These are phyloP conservation scores for Astragalus glycyphyllos DNA, from an alignment of 306 rosid genomes.

Conservation along the genomic window DNA sequence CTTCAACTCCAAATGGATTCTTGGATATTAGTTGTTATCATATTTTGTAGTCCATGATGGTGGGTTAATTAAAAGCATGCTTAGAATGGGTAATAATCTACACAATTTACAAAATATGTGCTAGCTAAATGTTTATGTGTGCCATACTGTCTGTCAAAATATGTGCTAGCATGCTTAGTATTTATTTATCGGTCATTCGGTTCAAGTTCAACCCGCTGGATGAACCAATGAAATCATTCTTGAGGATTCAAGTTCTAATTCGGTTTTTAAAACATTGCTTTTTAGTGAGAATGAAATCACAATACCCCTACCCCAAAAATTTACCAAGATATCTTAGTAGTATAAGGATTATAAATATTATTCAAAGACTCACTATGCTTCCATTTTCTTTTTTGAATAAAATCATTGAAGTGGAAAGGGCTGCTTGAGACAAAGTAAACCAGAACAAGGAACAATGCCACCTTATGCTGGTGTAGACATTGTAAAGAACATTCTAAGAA, in stretches of 20 bases:
- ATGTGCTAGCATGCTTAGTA: too few relatives aligned
- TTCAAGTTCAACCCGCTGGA: too few relatives aligned
- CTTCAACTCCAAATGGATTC: background rate
- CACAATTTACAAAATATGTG: background rate
- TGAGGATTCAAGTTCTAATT: too few relatives aligned
- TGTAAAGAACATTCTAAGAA: slow-evolving; percentile 54
- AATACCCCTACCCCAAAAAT: too few relatives aligned
- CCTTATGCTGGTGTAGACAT: slow-evolving; percentile 54
- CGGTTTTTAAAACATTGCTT: too few relatives aligned
- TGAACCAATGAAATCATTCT: too few relatives aligned
- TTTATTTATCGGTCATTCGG: too few relatives aligned
- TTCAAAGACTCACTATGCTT: background rate
- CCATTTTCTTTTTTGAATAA: background rate
- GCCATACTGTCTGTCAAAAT: too few relatives aligned
- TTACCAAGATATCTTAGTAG: too few relatives aligned
- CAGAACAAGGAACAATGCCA: slow-evolving; percentile 52
- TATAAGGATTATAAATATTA: background rate
- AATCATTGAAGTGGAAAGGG: slow-evolving; percentile 38
- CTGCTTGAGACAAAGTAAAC: slow-evolving; percentile 51
- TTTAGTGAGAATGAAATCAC: too few relatives aligned
- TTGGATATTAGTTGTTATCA: background rate
- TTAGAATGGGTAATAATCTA: background rate
- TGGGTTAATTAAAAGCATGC: background rate
- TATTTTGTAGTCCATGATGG: background rate
- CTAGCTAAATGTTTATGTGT: too few relatives aligned